A percentile compares a stretch with the other conserved stretches of the same genome.
Conservation (phyloP, 129 eudicot genomes). For the Tagetes erecta region DNA sequence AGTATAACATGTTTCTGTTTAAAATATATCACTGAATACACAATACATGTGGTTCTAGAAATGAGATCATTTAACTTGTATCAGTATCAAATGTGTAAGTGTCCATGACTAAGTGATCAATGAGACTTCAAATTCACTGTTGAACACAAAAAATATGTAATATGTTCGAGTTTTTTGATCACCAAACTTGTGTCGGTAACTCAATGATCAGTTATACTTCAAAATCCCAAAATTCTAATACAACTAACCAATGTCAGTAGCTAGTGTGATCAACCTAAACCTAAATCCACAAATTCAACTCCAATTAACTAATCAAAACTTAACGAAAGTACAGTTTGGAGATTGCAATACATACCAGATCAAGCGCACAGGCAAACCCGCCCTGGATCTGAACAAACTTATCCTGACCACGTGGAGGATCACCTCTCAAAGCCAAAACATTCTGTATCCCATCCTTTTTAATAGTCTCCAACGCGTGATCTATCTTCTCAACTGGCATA, state of each 20-base stretch:
- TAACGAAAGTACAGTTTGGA: neutral
- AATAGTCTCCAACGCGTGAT: slow-evolving; percentile 75
- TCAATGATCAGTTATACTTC: neutral
- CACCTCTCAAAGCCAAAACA: slow-evolving; percentile 92
- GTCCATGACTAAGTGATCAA: neutral
- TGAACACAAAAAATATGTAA: slow-evolving; percentile 3
- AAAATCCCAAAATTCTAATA: neutral
- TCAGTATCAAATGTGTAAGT: neutral
- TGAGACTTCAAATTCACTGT: neutral
- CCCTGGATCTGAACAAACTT: slow-evolving; percentile 92
- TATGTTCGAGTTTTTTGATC: slow-evolving; percentile 13
- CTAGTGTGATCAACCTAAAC: neutral
- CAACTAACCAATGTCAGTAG: slow-evolving; percentile 1
- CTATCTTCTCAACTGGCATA: slow-evolving; percentile 96
- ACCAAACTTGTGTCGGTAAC: neutral
- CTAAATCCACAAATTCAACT: neutral
- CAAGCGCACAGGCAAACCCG: slow-evolving; percentile 95
- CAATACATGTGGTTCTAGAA: neutral
- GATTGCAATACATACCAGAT: slow-evolving; percentile 49
- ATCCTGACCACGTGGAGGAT: slow-evolving; percentile 99
- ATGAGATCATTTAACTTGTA: slow-evolving; percentile 14
- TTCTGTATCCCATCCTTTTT: slow-evolving; percentile 85
- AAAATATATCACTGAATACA: neutral
- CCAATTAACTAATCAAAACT: slow-evolving; percentile 4
- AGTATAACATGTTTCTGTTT: slow-evolving; percentile 4